A percentile compares a stretch with the other conserved stretches of the same genome.
These are phyloP conservation scores for Verticillium nubilum DNA, from an alignment of 2,329 filamentous ascomycete genomes.

Conservation along the genomic window DNA sequence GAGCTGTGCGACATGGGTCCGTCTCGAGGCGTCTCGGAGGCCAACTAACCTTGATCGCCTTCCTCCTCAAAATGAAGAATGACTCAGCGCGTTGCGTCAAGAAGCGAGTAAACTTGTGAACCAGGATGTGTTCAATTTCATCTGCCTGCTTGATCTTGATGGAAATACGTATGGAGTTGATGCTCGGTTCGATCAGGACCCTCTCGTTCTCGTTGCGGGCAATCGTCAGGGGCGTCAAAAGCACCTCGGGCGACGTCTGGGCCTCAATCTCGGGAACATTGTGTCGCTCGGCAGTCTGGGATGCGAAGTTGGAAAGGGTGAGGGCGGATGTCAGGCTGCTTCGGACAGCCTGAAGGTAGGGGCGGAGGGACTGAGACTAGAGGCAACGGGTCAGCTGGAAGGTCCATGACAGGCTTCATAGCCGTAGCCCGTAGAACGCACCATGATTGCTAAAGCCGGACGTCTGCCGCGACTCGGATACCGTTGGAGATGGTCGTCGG, in stretches of 20 bases:
- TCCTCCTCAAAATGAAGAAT: slow-evolving; percentile 93
- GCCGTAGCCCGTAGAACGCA: background rate
- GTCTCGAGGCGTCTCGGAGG: too few species aligned
- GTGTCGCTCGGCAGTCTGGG: slow-evolving; percentile 91
- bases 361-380: slow-evolving; percentile 91
- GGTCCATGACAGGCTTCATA: background rate
- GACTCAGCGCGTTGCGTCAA: slow-evolving; percentile 92
- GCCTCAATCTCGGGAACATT: slow-evolving; percentile 98
- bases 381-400: slow-evolving; percentile 15
- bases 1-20: background rate
- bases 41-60: slow-evolving; percentile 81
- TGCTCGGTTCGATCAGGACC: slow-evolving; percentile 90
- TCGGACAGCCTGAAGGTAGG: slow-evolving; percentile 93
- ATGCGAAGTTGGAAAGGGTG: slow-evolving; percentile 94
- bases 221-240: slow-evolving; percentile 85
- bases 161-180: slow-evolving; percentile 95
- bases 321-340: slow-evolving; percentile 91
- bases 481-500: background rate
- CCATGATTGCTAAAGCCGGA: slow-evolving; percentile 6
- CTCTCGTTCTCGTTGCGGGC: slow-evolving; percentile 96
- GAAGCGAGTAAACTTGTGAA: slow-evolving; percentile 98
- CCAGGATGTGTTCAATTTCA: slow-evolving; percentile 95
- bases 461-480: slow-evolving; percentile 7
- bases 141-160: slow-evolving; percentile 99
- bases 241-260: slow-evolving; percentile 83